Evolutionary conservation across 768 basidiomycete species (phyloP).

Genomic region (Zangia roseola): DNA sequence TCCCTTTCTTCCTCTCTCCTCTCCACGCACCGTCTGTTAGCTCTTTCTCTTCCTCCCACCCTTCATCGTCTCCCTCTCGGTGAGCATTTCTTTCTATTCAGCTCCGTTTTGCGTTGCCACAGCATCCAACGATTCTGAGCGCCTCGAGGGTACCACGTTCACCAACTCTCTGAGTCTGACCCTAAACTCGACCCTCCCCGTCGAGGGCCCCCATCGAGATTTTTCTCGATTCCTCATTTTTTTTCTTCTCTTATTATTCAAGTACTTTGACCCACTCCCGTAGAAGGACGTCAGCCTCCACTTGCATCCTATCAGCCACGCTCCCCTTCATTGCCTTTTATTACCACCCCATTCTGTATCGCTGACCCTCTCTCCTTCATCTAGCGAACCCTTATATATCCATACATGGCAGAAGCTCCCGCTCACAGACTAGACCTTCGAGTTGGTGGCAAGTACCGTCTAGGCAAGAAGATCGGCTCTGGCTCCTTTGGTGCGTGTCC

Average conservation of each 20-base stretch:
- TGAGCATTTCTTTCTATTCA: slow-evolving; percentile 16
- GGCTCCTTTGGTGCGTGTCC: slow-evolving; percentile 86
- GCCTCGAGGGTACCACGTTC: slow-evolving; percentile 34
- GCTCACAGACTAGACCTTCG: slow-evolving; percentile 78
- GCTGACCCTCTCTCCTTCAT: slow-evolving; percentile 15
- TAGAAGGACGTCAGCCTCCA: slow-evolving; percentile 34
- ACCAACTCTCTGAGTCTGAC: slow-evolving; percentile 6
- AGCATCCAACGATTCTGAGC: slow-evolving; percentile 11
- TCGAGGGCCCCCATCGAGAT: slow-evolving; percentile 5
- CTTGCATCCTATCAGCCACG: slow-evolving; percentile 30
- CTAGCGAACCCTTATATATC: slow-evolving; percentile 12
- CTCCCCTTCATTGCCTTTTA: slow-evolving; percentile 26
- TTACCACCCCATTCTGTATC: slow-evolving; percentile 15
- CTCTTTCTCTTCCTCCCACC: slow-evolving; percentile 13
- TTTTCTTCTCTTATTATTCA: neutral
- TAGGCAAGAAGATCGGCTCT: slow-evolving; percentile 99
- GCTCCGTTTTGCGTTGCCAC: slow-evolving; percentile 6
- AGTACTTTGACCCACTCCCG: slow-evolving; percentile 3
- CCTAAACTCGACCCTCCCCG: neutral
- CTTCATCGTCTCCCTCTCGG: slow-evolving; percentile 17
- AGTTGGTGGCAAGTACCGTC: slow-evolving; percentile 93
- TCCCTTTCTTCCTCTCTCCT: slow-evolving; percentile 30
- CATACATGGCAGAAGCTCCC: slow-evolving; percentile 70
- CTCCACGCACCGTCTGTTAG: slow-evolving; percentile 23
- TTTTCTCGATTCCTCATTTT: neutral